Base-by-base conservation (phyloP, 306 rosid genomes). In the Cicer yamashitae region DNA sequence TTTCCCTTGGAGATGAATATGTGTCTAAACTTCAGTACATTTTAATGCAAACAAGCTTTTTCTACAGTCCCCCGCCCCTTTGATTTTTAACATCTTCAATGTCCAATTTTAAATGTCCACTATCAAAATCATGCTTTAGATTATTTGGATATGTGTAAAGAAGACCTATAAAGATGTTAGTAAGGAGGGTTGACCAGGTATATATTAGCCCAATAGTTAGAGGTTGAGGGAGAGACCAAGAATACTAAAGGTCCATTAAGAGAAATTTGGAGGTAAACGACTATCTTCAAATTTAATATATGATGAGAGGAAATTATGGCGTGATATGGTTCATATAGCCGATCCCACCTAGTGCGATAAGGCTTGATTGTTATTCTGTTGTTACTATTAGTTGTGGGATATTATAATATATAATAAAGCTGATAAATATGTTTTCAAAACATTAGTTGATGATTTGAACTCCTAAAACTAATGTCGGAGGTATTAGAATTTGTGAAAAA, bases 231-330 rank as follows among this genome's bases (percentile, higher is more conserved):
- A 38, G 48, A 38, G 30, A 62, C 18, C 48, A 39, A 38, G 68
- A 39, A 14, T 38, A 62, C 68, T 39, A 14, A 38, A 60, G 45
- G 68, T 62, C 68, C 47, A 39, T 62, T 10, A 62, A 63, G 12
- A 39, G 43, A 39, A 41, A 1, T 14, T 63, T 5, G 20, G 30
- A 39, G 48, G 17, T 39, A 63, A 39, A 63, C 25, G 3, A n/a
- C 68, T 39, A 63, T 39, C 48, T 63, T 63, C n/a, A 7, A 15
- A 15, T 25, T 12, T 39, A 39, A 63, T 38, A 63, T 14, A 39
- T 63, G 48, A 38, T 63, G 4, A 25, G 4, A 13, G 48, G 13
- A 1, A 38, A 41, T 40, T 63, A 15, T 4, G 12, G 25, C 41
- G 48, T 38, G 7, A 13, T 39, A 63, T 17, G 22, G 39, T 40